Evolutionary conservation across 2,329 filamentous ascomycete species (phyloP).

Genomic region (Phialocephala sp.): DNA sequence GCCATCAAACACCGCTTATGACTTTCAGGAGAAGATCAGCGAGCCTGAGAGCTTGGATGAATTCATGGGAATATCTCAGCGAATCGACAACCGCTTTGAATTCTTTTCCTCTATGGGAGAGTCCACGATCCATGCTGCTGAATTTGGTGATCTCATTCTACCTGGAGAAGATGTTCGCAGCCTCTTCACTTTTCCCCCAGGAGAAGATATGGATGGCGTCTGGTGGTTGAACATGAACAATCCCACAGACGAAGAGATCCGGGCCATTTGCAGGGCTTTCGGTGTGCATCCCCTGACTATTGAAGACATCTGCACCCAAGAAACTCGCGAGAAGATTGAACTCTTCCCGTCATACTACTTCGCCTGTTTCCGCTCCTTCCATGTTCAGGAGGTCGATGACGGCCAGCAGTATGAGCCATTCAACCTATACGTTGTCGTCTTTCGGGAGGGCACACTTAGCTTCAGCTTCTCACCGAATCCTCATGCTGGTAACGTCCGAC

Average conservation of each 20-base stretch:
- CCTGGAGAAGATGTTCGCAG: slow-evolving; percentile 89
- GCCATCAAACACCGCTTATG: slow-evolving; percentile 52
- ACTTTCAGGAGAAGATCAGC: slow-evolving; percentile 54
- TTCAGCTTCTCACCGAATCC: slow-evolving; percentile 91
- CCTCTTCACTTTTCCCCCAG: slow-evolving; percentile 74
- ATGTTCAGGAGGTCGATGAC: slow-evolving; percentile 75
- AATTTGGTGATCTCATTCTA: slow-evolving; percentile 85
- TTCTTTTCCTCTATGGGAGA: slow-evolving; percentile 97
- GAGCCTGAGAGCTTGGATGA: slow-evolving; percentile 41
- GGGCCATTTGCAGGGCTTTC: slow-evolving; percentile 89
- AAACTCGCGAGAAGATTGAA: slow-evolving; percentile 97
- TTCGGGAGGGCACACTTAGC: slow-evolving; percentile 91
- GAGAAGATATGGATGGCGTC: slow-evolving; percentile 74
- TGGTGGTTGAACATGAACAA: slow-evolving; percentile 98
- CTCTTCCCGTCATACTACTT: slow-evolving; percentile 98
- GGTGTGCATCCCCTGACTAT: slow-evolving; percentile 94
- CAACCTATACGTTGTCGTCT: slow-evolving; percentile 96
- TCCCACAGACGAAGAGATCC: slow-evolving; percentile 86
- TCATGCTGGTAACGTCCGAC: slow-evolving; percentile 87
- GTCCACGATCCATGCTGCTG: slow-evolving; percentile 88
- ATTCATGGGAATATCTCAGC: slow-evolving; percentile 23
- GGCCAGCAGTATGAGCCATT: slow-evolving; percentile 89
- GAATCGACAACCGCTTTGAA: slow-evolving; percentile 72
- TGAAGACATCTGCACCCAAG: slow-evolving; percentile 94
- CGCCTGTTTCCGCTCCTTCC: slow-evolving; percentile 95